A percentile compares a stretch with the other conserved stretches of the same genome.
phyloP scores from a whole-genome alignment of 768 basidiomycete genomes.

The Tulasnella sp. region DNA sequence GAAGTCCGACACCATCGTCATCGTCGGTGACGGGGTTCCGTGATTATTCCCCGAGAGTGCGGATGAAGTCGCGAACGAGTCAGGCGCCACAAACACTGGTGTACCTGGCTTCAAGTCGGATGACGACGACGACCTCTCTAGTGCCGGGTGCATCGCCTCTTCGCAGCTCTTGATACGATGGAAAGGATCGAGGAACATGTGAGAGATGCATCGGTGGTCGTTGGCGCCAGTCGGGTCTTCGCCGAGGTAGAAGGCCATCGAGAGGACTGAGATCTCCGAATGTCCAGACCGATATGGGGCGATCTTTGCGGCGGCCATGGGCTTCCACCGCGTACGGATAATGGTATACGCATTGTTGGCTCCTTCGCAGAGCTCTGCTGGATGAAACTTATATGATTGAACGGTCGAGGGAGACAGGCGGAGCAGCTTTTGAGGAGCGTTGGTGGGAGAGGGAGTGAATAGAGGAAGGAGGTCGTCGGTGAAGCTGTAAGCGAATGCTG shows the following conservation, averaged over 20 bases:
- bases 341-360: slow-evolving; percentile 12
- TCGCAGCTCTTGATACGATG: neutral
- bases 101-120: neutral
- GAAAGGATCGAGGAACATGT: slow-evolving; percentile 13
- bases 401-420: neutral
- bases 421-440: slow-evolving; percentile 1
- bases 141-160: neutral
- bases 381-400: slow-evolving; percentile 8
- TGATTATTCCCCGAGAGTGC: neutral
- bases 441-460: slow-evolving; percentile 7
- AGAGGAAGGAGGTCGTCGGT: slow-evolving; percentile 6
- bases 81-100: neutral
- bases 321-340: slow-evolving; percentile 9
- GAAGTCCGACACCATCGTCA: neutral
- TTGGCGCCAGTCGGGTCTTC: slow-evolving; percentile 7
- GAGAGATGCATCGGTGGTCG: slow-evolving; percentile 14
- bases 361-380: slow-evolving; percentile 8
- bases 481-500: slow-evolving; percentile 13
- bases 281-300: neutral
- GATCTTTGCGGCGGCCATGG: neutral
- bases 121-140: neutral
- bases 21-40: neutral
- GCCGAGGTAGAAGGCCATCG: slow-evolving; percentile 12
- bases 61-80: neutral
- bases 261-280: slow-evolving; percentile 13